Evolutionary conservation across 441 rosid genomes (phyloP).

Genomic region (Gossypium trilobum): DNA sequence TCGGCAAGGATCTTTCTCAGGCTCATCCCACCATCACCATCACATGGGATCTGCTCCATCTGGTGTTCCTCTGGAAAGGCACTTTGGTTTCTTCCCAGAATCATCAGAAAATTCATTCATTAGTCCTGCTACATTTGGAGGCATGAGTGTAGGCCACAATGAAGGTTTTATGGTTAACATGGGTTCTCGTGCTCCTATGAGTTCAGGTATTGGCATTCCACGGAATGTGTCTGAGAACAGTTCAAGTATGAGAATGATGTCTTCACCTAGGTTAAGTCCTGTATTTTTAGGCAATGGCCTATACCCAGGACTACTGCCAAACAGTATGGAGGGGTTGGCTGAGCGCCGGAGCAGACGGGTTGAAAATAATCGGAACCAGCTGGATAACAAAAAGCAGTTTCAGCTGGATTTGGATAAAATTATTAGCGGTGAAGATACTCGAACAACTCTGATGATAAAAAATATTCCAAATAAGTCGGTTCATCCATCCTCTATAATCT

Average conservation of each 20-base stretch:
- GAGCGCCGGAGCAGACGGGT: constrained; percentile 60
- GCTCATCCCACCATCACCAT: constrained; percentile 45
- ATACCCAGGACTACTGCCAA: constrained; percentile 42
- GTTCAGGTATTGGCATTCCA: constrained; percentile 34
- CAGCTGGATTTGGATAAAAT: constrained; percentile 92
- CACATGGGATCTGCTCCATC: constrained; percentile 98
- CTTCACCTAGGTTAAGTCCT: constrained; percentile 64
- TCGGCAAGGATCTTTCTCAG: constrained; percentile 42
- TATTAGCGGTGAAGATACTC: constrained; percentile 61
- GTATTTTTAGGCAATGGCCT: constrained; percentile 51
- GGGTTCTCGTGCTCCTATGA: constrained; percentile 46
- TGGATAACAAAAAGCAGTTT: constrained; percentile 76
- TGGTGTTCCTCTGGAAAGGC: constrained; percentile 72
- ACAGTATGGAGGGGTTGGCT: constrained; percentile 53
- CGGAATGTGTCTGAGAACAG: constrained; percentile 58
- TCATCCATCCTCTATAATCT: constrained; percentile 3
- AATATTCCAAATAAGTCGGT: constrained; percentile 96
- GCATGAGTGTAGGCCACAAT: constrained; percentile 48
- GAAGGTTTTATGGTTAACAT: constrained; percentile 56
- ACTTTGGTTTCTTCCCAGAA: constrained; percentile 68
- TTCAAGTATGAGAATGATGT: constrained; percentile 63
- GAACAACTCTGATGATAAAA: constrained; percentile 95
- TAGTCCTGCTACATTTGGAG: constrained; percentile 43
- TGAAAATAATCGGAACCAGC: constrained; percentile 56
- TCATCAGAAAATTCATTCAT: constrained; percentile 60